Evolutionary conservation across 2,329 filamentous ascomycete genomes (phyloP), one percentile per base, ranked within the genome.

Genomic region (Immersiporthe knoxdaviesiana): DNA sequence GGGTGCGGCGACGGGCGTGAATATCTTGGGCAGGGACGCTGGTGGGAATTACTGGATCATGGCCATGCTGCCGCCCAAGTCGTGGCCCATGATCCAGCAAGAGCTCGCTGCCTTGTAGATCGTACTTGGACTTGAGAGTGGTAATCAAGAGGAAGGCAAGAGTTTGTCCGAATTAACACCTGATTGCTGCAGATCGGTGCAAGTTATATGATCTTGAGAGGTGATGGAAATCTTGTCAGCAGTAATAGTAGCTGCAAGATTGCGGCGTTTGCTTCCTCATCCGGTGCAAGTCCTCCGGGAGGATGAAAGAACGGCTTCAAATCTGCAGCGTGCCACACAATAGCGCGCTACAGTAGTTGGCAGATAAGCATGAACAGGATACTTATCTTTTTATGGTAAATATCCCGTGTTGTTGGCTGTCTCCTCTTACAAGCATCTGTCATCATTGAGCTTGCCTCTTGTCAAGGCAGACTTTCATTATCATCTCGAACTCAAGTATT

Each of bases 41-140:
- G 65, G 47, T 30, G 68, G 65, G 1, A 66, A 68, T 50, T 68
- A 70, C 24, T 70, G 68, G 68, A 50, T 70, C 6, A 59, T 32
- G 14, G 68, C 56, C 16, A 68, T 65, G 66, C n/a, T 70, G 37
- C 66, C 68, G 16, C 65, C 65, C 2, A 35, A 24, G 27, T 65
- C 59, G 14, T 68, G 65, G 65, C 61, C 58, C 10, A n/a, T 32
- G 10, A 68, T 70, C 12, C 44, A 52, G 11, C 10, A 68, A 41
- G 68, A 70, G 21, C 58, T 70, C 1, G 44, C 50, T 21, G 41
- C 8, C 8, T 37, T 64, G 27, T 64, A 39, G 37, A 7, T 10
- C 11, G 35, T 35, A n/a, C n/a, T n/a, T n/a, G n/a, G n/a, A n/a
- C n/a, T n/a, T n/a, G n/a, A n/a, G n/a, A n/a, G n/a, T n/a, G n/a